phyloP scores from a whole-genome alignment of 257 asterid species.

The Salvia splendens region DNA sequence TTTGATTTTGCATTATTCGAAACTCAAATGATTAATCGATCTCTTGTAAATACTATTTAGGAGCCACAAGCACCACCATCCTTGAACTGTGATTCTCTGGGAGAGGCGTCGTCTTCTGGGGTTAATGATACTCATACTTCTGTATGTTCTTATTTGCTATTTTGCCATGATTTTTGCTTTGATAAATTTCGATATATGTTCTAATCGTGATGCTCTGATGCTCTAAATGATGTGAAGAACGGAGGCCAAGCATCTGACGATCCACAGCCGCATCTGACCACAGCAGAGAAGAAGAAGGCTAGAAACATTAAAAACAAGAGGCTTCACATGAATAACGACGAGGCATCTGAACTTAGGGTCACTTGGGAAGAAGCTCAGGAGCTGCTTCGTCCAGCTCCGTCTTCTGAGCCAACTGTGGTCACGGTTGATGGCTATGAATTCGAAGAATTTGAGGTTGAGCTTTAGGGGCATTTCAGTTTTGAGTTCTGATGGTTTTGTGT shows the following conservation, averaged over 20 bases:
- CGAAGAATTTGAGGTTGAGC: conserved; percentile 77
- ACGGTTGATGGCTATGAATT: conserved; percentile 70
- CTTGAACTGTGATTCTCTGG: conserved; percentile 52
- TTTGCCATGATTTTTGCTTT: conserved; percentile 17
- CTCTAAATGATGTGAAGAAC: conserved; percentile 43
- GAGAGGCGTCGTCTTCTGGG: conserved; percentile 59
- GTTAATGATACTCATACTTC: conserved; percentile 50
- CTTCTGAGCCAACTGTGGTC: conserved; percentile 56
- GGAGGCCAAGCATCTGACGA: conserved; percentile 64
- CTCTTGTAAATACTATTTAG: conserved; percentile 36
- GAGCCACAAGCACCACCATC: conserved; percentile 49
- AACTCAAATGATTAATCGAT: not conserved
- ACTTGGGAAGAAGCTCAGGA: conserved; percentile 99
- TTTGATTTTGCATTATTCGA: conserved; percentile 3
- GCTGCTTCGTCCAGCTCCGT: conserved; percentile 78
- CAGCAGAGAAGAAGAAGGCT: conserved; percentile 69
- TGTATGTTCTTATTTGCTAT: conserved; percentile 46
- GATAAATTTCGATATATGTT: conserved; percentile 6
- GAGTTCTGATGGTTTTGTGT: not conserved
- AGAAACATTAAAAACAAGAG: conserved; percentile 87
- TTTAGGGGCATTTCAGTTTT: conserved; percentile 14
- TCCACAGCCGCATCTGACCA: conserved; percentile 38
- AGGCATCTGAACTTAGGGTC: conserved; percentile 67
- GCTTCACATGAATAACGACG: conserved; percentile 79
- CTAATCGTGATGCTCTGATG: conserved; percentile 27